Evolutionary conservation across 768 basidiomycete species (phyloP).

Genomic region (Tylopilus cervinicoccineus): DNA sequence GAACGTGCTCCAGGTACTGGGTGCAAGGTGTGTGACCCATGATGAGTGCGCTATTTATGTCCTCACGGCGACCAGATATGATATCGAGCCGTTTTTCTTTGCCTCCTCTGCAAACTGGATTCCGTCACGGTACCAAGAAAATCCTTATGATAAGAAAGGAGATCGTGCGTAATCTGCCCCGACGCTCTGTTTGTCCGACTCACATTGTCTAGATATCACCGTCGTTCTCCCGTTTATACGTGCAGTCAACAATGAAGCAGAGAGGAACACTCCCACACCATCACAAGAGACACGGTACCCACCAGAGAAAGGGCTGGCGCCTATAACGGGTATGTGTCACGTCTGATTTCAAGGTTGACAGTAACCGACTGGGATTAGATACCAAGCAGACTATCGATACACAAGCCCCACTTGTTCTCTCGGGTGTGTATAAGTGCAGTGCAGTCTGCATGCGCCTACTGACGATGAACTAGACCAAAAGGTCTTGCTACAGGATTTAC

Average conservation of each 20-base stretch:
- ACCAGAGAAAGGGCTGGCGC: slow-evolving; percentile 1
- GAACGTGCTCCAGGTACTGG: slow-evolving; percentile 34
- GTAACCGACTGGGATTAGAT: slow-evolving; percentile 12
- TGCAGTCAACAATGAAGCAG: slow-evolving; percentile 29
- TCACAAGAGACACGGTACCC: slow-evolving; percentile 11
- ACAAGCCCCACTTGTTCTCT: slow-evolving; percentile 29
- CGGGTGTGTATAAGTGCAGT: slow-evolving; percentile 6
- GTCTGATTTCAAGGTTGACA: background rate
- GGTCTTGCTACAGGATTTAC: slow-evolving; percentile 33
- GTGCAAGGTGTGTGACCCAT: slow-evolving; percentile 29
- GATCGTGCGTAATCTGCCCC: slow-evolving; percentile 34
- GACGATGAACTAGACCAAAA: slow-evolving; percentile 11
- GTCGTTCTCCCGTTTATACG: slow-evolving; percentile 42
- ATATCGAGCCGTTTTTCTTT: slow-evolving; percentile 44
- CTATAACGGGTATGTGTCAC: slow-evolving; percentile 16
- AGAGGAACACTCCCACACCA: slow-evolving; percentile 11
- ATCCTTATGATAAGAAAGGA: slow-evolving; percentile 19
- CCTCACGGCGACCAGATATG: slow-evolving; percentile 29
- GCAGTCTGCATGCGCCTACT: background rate
- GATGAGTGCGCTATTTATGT: background rate
- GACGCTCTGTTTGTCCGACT: background rate
- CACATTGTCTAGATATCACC: slow-evolving; percentile 35
- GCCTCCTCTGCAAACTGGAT: slow-evolving; percentile 41
- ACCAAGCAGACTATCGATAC: slow-evolving; percentile 30
- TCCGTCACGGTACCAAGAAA: slow-evolving; percentile 41